Evolutionary conservation across 129 eudicot species (phyloP).

Genomic region (Artemisia tridentata): DNA sequence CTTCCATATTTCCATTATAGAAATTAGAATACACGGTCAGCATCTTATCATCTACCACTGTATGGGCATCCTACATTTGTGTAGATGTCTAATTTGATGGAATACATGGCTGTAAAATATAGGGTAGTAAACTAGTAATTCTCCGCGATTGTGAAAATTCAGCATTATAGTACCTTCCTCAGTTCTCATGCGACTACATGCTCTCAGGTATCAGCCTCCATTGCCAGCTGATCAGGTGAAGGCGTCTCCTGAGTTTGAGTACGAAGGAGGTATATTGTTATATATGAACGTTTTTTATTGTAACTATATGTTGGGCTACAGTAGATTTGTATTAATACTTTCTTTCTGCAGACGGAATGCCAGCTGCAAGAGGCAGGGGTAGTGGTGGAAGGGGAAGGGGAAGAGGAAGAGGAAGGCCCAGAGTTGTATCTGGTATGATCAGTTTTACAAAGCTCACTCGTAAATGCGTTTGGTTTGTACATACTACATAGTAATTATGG

Average conservation of each 20-base stretch:
- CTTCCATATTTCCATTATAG: no score
- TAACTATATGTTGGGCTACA: no score
- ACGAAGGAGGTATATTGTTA: constrained; percentile 70
- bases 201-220: constrained; percentile 82
- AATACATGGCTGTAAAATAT: no score
- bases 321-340: constrained; percentile 10
- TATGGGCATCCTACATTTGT: no score
- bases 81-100: no score
- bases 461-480: no score
- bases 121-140: not conserved
- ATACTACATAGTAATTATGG: no score
- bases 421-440: not conserved
- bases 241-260: constrained; percentile 59
- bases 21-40: no score
- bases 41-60: no score
- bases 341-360: constrained; percentile 66
- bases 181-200: not conserved
- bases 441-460: not conserved
- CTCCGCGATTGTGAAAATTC: not conserved
- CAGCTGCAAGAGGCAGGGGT: constrained; percentile 79
- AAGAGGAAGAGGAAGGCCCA: constrained; percentile 21
- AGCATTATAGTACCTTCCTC: not conserved
- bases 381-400: constrained; percentile 60
- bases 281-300: not conserved
- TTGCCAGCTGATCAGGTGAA: constrained; percentile 91